Evolutionary conservation across 225 moss, liverwort and hornwort genomes (phyloP).

Genomic region (Physcomitrellopsis africana): DNA sequence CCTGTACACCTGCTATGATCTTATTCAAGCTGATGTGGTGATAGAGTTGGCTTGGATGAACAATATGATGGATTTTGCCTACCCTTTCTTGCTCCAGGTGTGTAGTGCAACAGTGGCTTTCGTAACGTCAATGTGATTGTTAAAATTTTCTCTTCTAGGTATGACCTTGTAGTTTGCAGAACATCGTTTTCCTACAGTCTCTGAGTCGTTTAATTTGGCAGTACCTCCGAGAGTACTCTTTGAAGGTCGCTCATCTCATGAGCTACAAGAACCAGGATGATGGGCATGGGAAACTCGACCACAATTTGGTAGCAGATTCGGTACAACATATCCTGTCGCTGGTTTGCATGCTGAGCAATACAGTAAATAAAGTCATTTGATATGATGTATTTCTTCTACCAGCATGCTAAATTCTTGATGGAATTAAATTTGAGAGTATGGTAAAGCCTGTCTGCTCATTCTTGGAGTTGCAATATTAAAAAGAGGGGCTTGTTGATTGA

Average conservation of each 20-base stretch:
- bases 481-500: neutral
- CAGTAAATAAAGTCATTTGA: neutral
- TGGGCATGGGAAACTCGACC: conserved; percentile 63
- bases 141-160: neutral
- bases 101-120: neutral
- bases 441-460: neutral
- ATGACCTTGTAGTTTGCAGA: neutral
- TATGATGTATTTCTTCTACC: neutral
- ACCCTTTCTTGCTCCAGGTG: conserved; percentile 84
- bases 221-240: conserved; percentile 86
- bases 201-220: conserved; percentile 19
- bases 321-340: conserved; percentile 31
- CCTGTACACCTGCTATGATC: conserved; percentile 86
- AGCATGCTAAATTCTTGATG: neutral
- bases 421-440: neutral
- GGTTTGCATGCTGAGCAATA: neutral
- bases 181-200: neutral
- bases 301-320: conserved; percentile 67
- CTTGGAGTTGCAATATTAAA: neutral
- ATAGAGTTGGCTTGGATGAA: conserved; percentile 93
- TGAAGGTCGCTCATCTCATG: conserved; percentile 78
- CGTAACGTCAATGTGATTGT: neutral
- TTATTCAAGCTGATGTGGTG: conserved; percentile 91
- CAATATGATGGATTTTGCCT: conserved; percentile 82
- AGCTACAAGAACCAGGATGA: conserved; percentile 59